Percentiles rank a stretch among this genome's conserved stretches.
Evolutionary conservation across 495 filamentous ascomycete species (phyloP).

Genomic region (Penicillium pulvis): DNA sequence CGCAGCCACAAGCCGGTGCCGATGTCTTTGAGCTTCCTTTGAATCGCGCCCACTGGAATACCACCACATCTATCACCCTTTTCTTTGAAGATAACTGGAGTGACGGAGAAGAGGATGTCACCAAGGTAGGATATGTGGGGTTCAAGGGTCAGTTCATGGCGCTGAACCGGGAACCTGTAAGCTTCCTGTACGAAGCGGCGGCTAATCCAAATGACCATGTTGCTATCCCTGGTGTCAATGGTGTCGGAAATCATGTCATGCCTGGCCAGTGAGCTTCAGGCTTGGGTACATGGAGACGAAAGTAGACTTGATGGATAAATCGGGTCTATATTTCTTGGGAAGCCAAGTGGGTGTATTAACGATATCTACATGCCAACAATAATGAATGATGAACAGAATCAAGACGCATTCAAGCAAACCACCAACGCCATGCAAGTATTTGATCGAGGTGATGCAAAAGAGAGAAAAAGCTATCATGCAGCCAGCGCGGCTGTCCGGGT

Average conservation of each 20-base stretch:
- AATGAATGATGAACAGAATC: slow-evolving; percentile 16
- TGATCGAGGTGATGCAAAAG: slow-evolving; percentile 18
- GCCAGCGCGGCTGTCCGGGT: slow-evolving; percentile 37
- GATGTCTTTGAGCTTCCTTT: slow-evolving; percentile 85
- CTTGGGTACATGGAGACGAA: neutral
- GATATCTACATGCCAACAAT: slow-evolving; percentile 15
- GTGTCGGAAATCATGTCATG: slow-evolving; percentile 41
- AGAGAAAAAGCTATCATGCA: slow-evolving; percentile 17
- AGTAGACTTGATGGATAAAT: neutral
- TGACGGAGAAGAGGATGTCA: slow-evolving; percentile 72
- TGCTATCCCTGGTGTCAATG: slow-evolving; percentile 48
- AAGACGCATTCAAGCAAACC: slow-evolving; percentile 10
- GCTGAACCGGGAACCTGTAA: slow-evolving; percentile 77
- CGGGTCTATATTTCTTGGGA: neutral
- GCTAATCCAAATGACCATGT: slow-evolving; percentile 87
- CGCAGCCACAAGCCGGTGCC: slow-evolving; percentile 61
- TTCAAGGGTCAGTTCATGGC: slow-evolving; percentile 93
- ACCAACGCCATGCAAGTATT: slow-evolving; percentile 35
- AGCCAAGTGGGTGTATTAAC: slow-evolving; percentile 12
- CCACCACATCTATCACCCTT: slow-evolving; percentile 70
- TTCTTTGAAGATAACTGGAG: slow-evolving; percentile 75
- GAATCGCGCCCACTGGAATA: slow-evolving; percentile 85
- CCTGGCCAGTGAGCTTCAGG: slow-evolving; percentile 34
- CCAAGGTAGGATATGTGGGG: slow-evolving; percentile 77
- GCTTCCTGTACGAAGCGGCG: slow-evolving; percentile 89